Base-by-base conservation (phyloP, 2,329 filamentous ascomycete genomes). In the Sporothrix variecibatus region DNA sequence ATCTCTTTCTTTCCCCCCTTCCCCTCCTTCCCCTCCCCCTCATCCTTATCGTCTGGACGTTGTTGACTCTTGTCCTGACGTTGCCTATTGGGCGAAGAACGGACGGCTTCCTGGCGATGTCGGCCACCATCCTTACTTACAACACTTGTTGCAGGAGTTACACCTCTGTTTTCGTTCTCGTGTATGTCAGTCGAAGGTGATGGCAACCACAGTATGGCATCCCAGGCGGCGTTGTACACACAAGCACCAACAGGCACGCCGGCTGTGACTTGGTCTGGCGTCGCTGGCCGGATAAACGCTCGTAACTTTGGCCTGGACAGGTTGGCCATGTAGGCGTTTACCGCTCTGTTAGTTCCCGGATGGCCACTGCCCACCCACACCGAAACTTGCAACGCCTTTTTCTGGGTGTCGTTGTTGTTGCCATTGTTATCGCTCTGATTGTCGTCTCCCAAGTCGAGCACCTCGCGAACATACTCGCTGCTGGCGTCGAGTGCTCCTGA, bases 211-310 rank as follows among this genome's bases (percentile, higher is more conserved):
- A 87, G 75, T 71, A 87, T 85, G 5, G 82, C 82, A 74, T 85
- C 83, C 88, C 88, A 90, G 0, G 88, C 87, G 1, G 82, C 83
- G 38, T 85, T 81, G 76, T 86, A 89, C 53, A 90, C 79, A 72
- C 83, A 84, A 0, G 82, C 80, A 0, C 82, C 80, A 0, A 79
- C 67, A 4, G 87, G 87, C 4, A 85, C 86, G 1, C 88, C 88
- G 0, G 86, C 86, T 2, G 78, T 80, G 20, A 87, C 80, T 72
- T 90, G 88, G 26, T 81, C 80, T 15, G 87, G 86, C 7, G 84
- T 85, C 5, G 82, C 85, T 3, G 87, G 86, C 0, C 83, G 85
- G 20, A 87, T 77, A 34, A 78, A 76, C 28, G 78, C 76, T n/a
- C 81, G 80, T 15, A 87, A 75, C 2, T 76, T 75, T 0, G 81